Evolutionary conservation across 2,329 filamentous ascomycete genomes (phyloP), one percentile per base, ranked within the genome.

Genomic region (Aspergillus spinulosporus): DNA sequence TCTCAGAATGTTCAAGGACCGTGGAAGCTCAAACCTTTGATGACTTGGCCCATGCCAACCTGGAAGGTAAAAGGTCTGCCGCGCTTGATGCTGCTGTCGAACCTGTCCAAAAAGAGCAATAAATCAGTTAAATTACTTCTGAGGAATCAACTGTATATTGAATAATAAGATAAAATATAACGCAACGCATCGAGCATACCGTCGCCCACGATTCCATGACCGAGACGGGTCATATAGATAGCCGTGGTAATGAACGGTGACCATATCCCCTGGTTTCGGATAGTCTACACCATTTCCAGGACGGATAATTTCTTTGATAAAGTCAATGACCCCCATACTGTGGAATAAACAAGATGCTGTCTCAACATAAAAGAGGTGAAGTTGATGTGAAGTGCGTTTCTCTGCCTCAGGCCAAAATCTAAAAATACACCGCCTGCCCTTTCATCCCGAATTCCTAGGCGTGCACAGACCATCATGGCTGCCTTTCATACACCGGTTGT

Each of bases 161-260:
- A 21, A 21, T 9, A 6, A 42, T 42, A 15, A 14, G 21, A 37
- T 21, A 21, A 21, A 21, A 21, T 21, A 21, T 21, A 21, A 21
- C 21, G 21, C 21, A 21, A 44, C 4, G 2, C 14, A 37, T 8
- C 4, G 9, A 21, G 15, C 56, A 36, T 57, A 63, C 61, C 61
- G 54, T 42, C 58, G 56, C 5, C 61, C 61, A 37, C 61, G 48
- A 21, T 57, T 57, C 59, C 59, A 56, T 6, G 59, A 62, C 34
- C 61, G 59, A 4, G 61, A 52, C 37, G 60, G 60, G 42, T 63
- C 61, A n/a, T 62, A 59, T 11, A 63, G 52, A 31, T 63, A 63
- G 9, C 61, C 61, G 28, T 63, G 61, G 14, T 63, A 63, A 45
- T 63, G 61, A 2, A 63, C 61, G 1, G 61, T 63, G 5, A 63